Evolutionary conservation across 495 filamentous ascomycete genomes (phyloP).

Genomic region (Aspergillus diversus): DNA sequence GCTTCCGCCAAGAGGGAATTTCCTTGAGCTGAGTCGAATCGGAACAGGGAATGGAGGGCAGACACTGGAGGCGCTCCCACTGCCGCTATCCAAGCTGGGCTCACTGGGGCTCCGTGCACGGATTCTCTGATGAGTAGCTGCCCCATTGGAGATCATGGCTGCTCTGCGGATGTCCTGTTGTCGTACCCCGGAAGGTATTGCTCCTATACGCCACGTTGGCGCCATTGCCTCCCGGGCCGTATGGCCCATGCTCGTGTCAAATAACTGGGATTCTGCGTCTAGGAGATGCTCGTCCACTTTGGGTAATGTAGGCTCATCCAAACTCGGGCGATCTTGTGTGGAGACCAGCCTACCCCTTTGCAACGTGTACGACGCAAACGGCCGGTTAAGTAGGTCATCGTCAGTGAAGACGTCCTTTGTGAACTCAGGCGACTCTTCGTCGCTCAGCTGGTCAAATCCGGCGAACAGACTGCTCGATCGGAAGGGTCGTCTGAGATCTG

Average conservation of each 20-base stretch:
- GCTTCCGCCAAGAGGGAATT: slow-evolving; percentile 68
- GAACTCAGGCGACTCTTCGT: slow-evolving; percentile 44
- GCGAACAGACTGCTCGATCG: slow-evolving; percentile 84
- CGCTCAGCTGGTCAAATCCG: slow-evolving; percentile 70
- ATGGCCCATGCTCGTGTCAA: slow-evolving; percentile 20
- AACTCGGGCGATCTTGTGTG: slow-evolving; percentile 36
- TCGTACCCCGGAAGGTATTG: slow-evolving; percentile 32
- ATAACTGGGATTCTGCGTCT: slow-evolving; percentile 34
- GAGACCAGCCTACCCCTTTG: slow-evolving; percentile 48
- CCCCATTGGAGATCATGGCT: slow-evolving; percentile 78
- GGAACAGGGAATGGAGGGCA: slow-evolving; percentile 89
- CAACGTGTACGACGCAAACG: slow-evolving; percentile 48
- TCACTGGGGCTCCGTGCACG: slow-evolving; percentile 78
- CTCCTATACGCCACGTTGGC: slow-evolving; percentile 27
- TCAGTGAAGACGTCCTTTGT: slow-evolving; percentile 54
- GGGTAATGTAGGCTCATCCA: slow-evolving; percentile 40
- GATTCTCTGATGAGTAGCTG: slow-evolving; percentile 65
- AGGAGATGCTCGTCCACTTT: slow-evolving; percentile 48
- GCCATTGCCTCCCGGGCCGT: slow-evolving; percentile 12
- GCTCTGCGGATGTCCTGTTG: slow-evolving; percentile 62
- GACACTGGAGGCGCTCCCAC: slow-evolving; percentile 40
- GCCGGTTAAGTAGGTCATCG: slow-evolving; percentile 48
- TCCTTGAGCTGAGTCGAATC: slow-evolving; percentile 82
- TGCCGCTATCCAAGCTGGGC: slow-evolving; percentile 59
- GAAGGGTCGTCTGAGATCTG: slow-evolving; percentile 67